Conservation (phyloP, 768 basidiomycete species). For the Serpula lacrymans region DNA sequence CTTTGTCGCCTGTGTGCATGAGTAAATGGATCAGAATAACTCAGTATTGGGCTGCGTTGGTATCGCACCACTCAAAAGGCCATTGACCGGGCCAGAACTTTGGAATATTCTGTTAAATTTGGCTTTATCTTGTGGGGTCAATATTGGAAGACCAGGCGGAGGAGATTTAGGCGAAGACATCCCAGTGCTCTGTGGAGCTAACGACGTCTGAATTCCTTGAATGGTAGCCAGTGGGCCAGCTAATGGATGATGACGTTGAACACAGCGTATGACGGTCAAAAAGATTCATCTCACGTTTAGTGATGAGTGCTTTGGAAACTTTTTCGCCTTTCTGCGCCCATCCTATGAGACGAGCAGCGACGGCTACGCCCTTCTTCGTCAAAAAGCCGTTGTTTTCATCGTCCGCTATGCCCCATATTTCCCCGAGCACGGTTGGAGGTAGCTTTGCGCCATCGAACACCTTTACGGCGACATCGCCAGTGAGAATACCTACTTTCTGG, state of each 20-base stretch:
- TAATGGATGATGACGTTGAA: conserved; percentile 31
- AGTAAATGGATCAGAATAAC: neutral
- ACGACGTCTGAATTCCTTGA: conserved; percentile 53
- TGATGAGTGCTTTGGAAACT: conserved; percentile 56
- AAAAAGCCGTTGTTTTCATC: conserved; percentile 92
- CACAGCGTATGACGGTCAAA: neutral
- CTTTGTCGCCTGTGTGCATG: conserved; percentile 66
- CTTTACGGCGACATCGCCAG: conserved; percentile 87
- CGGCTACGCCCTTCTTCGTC: conserved; percentile 80
- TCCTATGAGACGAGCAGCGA: conserved; percentile 88
- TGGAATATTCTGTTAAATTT: conserved; percentile 84
- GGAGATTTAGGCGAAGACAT: conserved; percentile 60
- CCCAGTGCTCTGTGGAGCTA: conserved; percentile 55
- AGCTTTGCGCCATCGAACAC: conserved; percentile 85
- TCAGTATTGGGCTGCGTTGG: neutral
- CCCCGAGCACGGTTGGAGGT: conserved; percentile 72
- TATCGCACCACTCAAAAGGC: conserved; percentile 68
- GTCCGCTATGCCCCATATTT: conserved; percentile 93
- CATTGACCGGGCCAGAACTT: conserved; percentile 66
- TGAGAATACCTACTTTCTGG: conserved; percentile 78
- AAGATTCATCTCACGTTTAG: conserved; percentile 57
- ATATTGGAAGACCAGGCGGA: conserved; percentile 53
- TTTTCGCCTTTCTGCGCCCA: conserved; percentile 87
- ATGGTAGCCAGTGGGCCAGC: conserved; percentile 85
- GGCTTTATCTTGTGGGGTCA: conserved; percentile 75